Evolutionary conservation across 106 monocot species (phyloP).

Genomic region (Hemerocallis citrina): DNA sequence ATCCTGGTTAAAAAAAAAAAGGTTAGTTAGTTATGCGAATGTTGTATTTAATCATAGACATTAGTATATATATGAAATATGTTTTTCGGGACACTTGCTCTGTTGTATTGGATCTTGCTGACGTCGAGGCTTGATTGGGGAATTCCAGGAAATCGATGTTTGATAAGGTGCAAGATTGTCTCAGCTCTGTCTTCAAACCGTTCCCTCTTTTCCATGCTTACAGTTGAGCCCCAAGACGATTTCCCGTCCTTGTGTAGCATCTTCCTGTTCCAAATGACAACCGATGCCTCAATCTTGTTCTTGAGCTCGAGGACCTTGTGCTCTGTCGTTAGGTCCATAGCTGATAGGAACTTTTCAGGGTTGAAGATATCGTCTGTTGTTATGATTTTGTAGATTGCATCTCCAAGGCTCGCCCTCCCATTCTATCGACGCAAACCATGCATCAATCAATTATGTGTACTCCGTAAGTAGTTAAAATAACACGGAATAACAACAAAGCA

Average conservation of each 20-base stretch:
- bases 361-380: slow-evolving; percentile 58
- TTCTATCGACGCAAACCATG: slow-evolving; percentile 21
- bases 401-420: slow-evolving; percentile 58
- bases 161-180: slow-evolving; percentile 76
- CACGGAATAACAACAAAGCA: no score
- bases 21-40: slow-evolving; percentile 1
- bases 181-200: slow-evolving; percentile 92
- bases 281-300: slow-evolving; percentile 76
- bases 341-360: slow-evolving; percentile 48
- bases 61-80: not conserved
- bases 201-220: slow-evolving; percentile 92
- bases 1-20: slow-evolving; percentile 45
- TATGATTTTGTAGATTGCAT: slow-evolving; percentile 46
- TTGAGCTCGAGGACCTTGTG: slow-evolving; percentile 78
- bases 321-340: slow-evolving; percentile 65
- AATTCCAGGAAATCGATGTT: slow-evolving; percentile 79
- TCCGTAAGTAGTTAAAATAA: not conserved
- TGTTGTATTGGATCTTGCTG: slow-evolving; percentile 81
- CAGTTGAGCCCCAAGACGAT: slow-evolving; percentile 70
- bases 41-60: not conserved
- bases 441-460: not conserved
- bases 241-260: slow-evolving; percentile 79
- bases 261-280: slow-evolving; percentile 89
- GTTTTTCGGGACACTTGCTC: slow-evolving; percentile 20
- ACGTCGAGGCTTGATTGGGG: slow-evolving; percentile 82